A percentile compares a stretch with the other conserved stretches of the same genome.
These are phyloP conservation scores for Domatiomyces catenatus DNA, from an alignment of 2,329 filamentous ascomycete genomes.

Conservation along the genomic window DNA sequence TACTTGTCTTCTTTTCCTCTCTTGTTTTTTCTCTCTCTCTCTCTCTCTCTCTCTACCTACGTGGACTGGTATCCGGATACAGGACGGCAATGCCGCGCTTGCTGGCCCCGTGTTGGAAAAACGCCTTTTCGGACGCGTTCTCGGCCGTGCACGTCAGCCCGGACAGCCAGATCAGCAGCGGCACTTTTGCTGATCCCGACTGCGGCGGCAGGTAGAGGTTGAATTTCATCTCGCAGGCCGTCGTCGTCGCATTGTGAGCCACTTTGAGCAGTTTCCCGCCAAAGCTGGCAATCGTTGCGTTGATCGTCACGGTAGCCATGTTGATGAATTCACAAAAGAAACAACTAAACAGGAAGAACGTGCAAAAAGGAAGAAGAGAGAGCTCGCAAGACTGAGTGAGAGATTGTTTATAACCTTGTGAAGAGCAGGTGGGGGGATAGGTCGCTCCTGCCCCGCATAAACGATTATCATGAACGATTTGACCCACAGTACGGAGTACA, in stretches of 20 bases:
- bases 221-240: conserved; percentile 76
- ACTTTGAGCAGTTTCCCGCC: conserved; percentile 93
- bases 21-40: neutral
- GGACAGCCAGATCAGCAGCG: conserved; percentile 82
- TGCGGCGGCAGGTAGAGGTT: conserved; percentile 80
- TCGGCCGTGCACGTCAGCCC: conserved; percentile 91
- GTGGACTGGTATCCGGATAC: conserved; percentile 87
- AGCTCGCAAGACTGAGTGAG: too few relatives aligned
- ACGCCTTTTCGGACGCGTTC: conserved; percentile 61
- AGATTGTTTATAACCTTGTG: neutral
- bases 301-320: conserved; percentile 59
- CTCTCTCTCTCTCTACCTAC: conserved; percentile 32
- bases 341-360: too few relatives aligned
- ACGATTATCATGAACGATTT: neutral
- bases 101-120: conserved; percentile 73
- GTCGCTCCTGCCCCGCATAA: neutral
- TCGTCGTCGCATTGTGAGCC: conserved; percentile 62
- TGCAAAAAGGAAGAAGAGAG: too few relatives aligned
- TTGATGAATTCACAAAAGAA: too few relatives aligned
- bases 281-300: conserved; percentile 76
- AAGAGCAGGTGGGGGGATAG: neutral
- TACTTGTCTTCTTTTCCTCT: too few relatives aligned
- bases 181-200: conserved; percentile 49
- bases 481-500: too few relatives aligned
- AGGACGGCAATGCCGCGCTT: conserved; percentile 76